Conservation (phyloP, 2,329 filamentous ascomycete genomes). For the Aspergillaceae sp. region DNA sequence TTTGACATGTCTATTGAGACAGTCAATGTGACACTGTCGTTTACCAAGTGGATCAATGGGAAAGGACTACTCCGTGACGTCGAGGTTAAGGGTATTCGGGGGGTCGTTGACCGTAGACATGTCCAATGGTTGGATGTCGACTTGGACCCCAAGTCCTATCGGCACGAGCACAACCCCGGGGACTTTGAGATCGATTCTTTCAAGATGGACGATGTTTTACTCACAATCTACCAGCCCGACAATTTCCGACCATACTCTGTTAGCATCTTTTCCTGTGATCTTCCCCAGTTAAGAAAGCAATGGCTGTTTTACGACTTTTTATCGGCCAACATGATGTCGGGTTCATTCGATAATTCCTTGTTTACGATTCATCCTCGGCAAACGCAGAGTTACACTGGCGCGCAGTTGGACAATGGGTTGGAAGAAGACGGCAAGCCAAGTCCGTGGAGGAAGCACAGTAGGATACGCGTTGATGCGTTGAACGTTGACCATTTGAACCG, state of each 20-base stretch:
- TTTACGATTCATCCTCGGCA: slow-evolving; percentile 96
- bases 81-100: slow-evolving; percentile 85
- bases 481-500: slow-evolving; percentile 95
- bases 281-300: slow-evolving; percentile 85
- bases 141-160: slow-evolving; percentile 76
- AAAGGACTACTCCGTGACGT: slow-evolving; percentile 87
- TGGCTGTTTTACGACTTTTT: slow-evolving; percentile 98
- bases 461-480: slow-evolving; percentile 83
- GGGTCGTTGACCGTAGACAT: slow-evolving; percentile 81
- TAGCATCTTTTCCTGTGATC: slow-evolving; percentile 91
- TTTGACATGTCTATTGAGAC: slow-evolving; percentile 93
- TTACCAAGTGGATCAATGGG: slow-evolving; percentile 98
- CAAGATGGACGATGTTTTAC: slow-evolving; percentile 85
- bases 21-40: slow-evolving; percentile 92
- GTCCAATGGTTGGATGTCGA: slow-evolving; percentile 62
- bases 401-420: slow-evolving; percentile 47
- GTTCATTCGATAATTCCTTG: slow-evolving; percentile 86
- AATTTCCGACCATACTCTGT: slow-evolving; percentile 91
- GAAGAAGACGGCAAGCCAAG: slow-evolving; percentile 57
- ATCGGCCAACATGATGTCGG: slow-evolving; percentile 90
- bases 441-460: slow-evolving; percentile 91
- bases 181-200: slow-evolving; percentile 97
- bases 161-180: slow-evolving; percentile 77
- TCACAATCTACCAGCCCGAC: slow-evolving; percentile 84
- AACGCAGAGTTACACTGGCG: slow-evolving; percentile 67